phyloP scores from a whole-genome alignment of 257 asterid genomes.

The Orobanche coerulescens region DNA sequence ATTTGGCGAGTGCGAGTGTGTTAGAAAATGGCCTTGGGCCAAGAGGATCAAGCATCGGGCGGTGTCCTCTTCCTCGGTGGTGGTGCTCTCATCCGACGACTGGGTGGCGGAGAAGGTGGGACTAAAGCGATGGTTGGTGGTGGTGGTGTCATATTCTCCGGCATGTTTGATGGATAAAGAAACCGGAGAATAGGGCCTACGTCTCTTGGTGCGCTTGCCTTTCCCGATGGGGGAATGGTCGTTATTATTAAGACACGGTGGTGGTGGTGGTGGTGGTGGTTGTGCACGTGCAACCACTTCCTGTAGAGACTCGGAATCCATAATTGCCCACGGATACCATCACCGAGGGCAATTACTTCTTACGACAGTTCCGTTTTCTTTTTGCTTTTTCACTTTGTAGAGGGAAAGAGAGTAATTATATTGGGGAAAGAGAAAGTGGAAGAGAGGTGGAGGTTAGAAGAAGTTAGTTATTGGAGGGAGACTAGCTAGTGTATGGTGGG shows the following conservation, averaged over 20 bases:
- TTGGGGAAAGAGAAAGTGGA: slow-evolving; percentile 4
- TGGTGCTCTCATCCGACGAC: slow-evolving; percentile 19
- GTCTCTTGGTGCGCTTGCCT: slow-evolving; percentile 43
- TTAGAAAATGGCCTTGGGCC: slow-evolving; percentile 28
- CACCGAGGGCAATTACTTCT: slow-evolving; percentile 23
- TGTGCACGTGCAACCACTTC: slow-evolving; percentile 17
- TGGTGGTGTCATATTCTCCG: not conserved
- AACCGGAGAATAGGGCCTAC: slow-evolving; percentile 28
- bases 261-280: no score
- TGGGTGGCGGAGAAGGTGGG: not conserved
- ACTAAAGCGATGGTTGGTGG: no score
- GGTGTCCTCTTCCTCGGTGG: slow-evolving; percentile 44
- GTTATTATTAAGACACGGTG: slow-evolving; percentile 19
- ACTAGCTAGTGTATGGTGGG: slow-evolving; percentile 31
- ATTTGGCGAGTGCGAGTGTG: not conserved
- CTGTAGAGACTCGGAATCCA: slow-evolving; percentile 30
- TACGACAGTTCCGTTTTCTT: not conserved
- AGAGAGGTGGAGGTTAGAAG: slow-evolving; percentile 26
- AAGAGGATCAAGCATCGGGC: slow-evolving; percentile 41
- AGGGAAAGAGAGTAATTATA: not conserved
- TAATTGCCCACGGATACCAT: slow-evolving; percentile 35
- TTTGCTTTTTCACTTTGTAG: not conserved
- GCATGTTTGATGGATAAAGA: slow-evolving; percentile 18
- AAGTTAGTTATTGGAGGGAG: slow-evolving; percentile 18
- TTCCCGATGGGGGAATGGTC: slow-evolving; percentile 33